Base-by-base conservation (phyloP, 1,284 basidiomycete species). In the Takashimella koratensis region DNA sequence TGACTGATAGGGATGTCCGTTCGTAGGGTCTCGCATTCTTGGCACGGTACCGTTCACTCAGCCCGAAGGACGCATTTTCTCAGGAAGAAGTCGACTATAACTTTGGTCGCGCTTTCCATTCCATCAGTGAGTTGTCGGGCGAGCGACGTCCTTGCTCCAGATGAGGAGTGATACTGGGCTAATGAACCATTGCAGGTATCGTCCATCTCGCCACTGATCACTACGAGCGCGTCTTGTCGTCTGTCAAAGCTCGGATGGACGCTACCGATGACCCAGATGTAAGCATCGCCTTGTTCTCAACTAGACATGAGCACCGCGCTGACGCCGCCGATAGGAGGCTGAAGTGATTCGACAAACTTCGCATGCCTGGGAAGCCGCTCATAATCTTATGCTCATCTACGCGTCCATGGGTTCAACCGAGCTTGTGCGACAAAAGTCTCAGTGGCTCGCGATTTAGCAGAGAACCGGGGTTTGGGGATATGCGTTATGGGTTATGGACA, bases 1-100 rank as follows among this genome's bases (percentile, higher is more conserved):
- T n/a, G n/a, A 45, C 52, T 58, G 49, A 45, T 36, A 19, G 22
- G 23, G n/a, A 20, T 16, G 16, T 19, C 47, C 27, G 3, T 36
- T 27, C 36, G 13, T 59, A 94, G 88, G 88, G 82, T 0, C 80
- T 93, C 76, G 88, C 86, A 0, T 95, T 93, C 73, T 74, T 95
- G 30, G 80, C 85, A 0, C 81, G 84, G 45, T 94, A 95, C 72
- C 81, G 89, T 16, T 76, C 79, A 19, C 65, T 87, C 26, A 68
- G 58, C 40, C 30, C 78, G 82, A 45, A 54, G 76, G 79, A 53
- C 47, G 66, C 62, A 0, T 74, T 78, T 36, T 68, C 75, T 2
- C 73, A 76, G n/a, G 83, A 83, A 46, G 89, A 93, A 67, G 86
- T 93, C 2, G 91, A 97, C 60, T 98, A 86, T 75, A 98, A 98